A percentile compares a stretch with the other conserved stretches of the same genome.
Conservation (phyloP, 106 monocot genomes). For the Alisma plantagoaquatica region DNA sequence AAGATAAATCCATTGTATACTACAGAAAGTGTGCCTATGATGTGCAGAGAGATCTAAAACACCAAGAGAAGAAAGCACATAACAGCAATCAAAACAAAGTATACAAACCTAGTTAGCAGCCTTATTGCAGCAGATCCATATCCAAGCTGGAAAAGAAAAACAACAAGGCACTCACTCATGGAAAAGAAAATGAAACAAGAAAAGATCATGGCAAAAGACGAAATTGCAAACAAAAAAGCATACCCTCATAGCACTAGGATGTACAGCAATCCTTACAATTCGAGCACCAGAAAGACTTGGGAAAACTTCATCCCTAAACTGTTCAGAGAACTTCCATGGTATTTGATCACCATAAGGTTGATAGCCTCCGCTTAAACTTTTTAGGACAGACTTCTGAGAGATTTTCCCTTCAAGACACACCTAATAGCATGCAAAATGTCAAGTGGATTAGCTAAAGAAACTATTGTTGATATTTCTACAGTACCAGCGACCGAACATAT, state of each 20-base stretch:
- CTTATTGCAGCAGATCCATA: slow-evolving; percentile 89
- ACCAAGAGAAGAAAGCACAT: too few relatives aligned
- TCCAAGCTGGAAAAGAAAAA: slow-evolving; percentile 43
- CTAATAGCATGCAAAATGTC: slow-evolving; percentile 19
- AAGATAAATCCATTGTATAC: too few relatives aligned
- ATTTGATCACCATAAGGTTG: slow-evolving; percentile 88
- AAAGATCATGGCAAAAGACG: too few relatives aligned
- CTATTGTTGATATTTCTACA: background rate
- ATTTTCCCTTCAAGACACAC: slow-evolving; percentile 97
- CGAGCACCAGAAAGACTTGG: slow-evolving; percentile 89
- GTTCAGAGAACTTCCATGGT: slow-evolving; percentile 94
- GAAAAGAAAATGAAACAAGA: background rate
- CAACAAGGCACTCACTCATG: background rate
- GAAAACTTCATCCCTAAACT: slow-evolving; percentile 82
- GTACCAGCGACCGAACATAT: too few relatives aligned
- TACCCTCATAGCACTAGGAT: slow-evolving; percentile 90
- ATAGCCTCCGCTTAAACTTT: slow-evolving; percentile 68
- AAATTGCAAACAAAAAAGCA: slow-evolving; percentile 1
- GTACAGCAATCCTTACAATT: slow-evolving; percentile 95
- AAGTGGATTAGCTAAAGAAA: background rate
- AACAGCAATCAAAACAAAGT: too few relatives aligned
- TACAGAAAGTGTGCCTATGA: too few relatives aligned
- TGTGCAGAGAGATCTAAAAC: too few relatives aligned
- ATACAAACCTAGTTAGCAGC: slow-evolving; percentile 73
- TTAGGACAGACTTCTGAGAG: slow-evolving; percentile 67